Percentiles rank a stretch among this genome's conserved stretches.
Conservation (phyloP, 1,284 basidiomycete genomes). For the Fomitopsis schrenkii region DNA sequence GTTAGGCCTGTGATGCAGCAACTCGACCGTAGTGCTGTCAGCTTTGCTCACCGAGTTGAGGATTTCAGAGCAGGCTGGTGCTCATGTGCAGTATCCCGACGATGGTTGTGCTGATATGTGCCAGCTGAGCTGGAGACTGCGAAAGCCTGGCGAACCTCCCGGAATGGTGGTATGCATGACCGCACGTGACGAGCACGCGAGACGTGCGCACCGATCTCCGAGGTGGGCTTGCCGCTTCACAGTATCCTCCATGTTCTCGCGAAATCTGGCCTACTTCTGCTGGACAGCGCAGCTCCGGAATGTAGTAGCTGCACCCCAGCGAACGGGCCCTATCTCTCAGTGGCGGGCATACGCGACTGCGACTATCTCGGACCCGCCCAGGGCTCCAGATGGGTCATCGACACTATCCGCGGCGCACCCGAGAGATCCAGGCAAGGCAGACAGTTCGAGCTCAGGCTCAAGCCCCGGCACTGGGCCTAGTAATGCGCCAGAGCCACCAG, state of each 20-base stretch:
- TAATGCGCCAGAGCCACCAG: neutral
- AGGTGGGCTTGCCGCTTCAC: neutral
- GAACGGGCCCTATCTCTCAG: neutral
- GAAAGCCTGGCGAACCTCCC: neutral
- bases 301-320: neutral
- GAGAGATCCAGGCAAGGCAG: slow-evolving; percentile 22
- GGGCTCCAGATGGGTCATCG: slow-evolving; percentile 6
- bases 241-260: slow-evolving; percentile 12
- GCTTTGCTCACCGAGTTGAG: too few relatives aligned
- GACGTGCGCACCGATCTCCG: neutral
- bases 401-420: slow-evolving; percentile 29
- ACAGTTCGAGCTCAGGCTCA: slow-evolving; percentile 1
- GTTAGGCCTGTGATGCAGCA: neutral
- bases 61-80: too few relatives aligned
- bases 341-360: slow-evolving; percentile 12
- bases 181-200: neutral
- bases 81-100: too few relatives aligned
- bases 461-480: slow-evolving; percentile 5
- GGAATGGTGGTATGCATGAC: neutral
- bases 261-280: slow-evolving; percentile 7
- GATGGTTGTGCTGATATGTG: too few relatives aligned
- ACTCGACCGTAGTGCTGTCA: neutral
- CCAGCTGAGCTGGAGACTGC: too few relatives aligned
- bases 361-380: slow-evolving; percentile 21
- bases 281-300: neutral